These are phyloP conservation scores for Rhizopus stolonifer DNA, from an alignment of 371 early-diverging fungal genomes.

Conservation along the genomic window DNA sequence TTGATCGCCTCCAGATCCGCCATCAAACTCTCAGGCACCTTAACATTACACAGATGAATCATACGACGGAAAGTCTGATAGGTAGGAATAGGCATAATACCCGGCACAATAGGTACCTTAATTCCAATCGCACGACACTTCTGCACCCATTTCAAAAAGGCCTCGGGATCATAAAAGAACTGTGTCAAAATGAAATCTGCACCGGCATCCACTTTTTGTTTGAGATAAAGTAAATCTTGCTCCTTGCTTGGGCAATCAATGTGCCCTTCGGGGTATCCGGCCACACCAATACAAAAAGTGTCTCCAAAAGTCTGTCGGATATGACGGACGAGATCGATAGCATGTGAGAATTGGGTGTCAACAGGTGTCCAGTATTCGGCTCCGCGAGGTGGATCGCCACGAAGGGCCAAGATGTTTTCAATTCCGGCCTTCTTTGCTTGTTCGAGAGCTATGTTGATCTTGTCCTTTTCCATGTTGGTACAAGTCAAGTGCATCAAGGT, in stretches of 20 bases:
- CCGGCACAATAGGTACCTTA: constrained; percentile 86
- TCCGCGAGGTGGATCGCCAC: constrained; percentile 86
- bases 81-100: constrained; percentile 93
- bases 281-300: constrained; percentile 95
- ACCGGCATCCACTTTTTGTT: constrained; percentile 87
- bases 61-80: constrained; percentile 90
- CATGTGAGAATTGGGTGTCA: constrained; percentile 81
- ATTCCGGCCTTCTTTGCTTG: constrained; percentile 87
- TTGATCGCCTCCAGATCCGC: constrained; percentile 78
- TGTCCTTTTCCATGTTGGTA: constrained; percentile 94
- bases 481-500: constrained; percentile 96
- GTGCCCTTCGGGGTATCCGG: constrained; percentile 97
- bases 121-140: constrained; percentile 73
- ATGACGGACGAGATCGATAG: constrained; percentile 89
- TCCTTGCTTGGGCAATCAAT: constrained; percentile 63
- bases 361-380: constrained; percentile 80
- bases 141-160: constrained; percentile 76
- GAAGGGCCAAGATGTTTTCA: constrained; percentile 91
- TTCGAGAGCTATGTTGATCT: constrained; percentile 79
- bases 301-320: constrained; percentile 86
- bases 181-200: constrained; percentile 96
- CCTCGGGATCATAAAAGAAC: constrained; percentile 83
- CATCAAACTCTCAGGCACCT: constrained; percentile 71
- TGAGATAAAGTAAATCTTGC: constrained; percentile 62
- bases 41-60: constrained; percentile 77